A percentile compares a stretch with the other conserved stretches of the same genome.
phyloP scores from a whole-genome alignment of 345 rosid species.

The Abelmoschus esculentus region DNA sequence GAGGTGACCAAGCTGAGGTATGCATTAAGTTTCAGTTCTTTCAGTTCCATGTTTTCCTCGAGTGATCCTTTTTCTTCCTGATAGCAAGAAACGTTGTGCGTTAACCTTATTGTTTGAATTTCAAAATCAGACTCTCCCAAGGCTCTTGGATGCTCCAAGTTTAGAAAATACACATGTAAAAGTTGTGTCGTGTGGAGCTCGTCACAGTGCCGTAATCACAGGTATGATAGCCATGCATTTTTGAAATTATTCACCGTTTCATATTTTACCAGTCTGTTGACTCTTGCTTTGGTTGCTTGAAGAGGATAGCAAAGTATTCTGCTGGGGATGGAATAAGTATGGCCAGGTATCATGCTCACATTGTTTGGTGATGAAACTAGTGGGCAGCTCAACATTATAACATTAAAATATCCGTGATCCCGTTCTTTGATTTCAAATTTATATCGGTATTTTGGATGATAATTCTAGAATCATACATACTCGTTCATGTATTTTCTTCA shows the following conservation, averaged over 20 bases:
- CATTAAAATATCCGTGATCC: neutral
- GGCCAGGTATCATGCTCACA: conserved; percentile 67
- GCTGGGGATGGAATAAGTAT: conserved; percentile 99
- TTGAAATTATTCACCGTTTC: neutral
- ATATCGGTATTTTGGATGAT: neutral
- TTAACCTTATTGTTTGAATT: neutral
- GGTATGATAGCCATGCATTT: conserved; percentile 34
- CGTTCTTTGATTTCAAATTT: neutral
- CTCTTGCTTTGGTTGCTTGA: conserved; percentile 25
- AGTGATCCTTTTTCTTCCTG: neutral
- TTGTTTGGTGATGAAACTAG: neutral
- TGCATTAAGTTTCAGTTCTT: neutral
- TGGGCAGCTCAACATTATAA: neutral
- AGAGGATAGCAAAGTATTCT: conserved; percentile 68
- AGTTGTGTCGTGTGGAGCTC: conserved; percentile 89
- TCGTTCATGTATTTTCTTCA: neutral
- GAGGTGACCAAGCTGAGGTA: conserved; percentile 97
- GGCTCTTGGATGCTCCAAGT: conserved; percentile 78
- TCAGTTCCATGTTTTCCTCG: neutral
- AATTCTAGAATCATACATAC: neutral
- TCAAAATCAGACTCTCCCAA: conserved; percentile 67
- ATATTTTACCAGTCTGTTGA: neutral
- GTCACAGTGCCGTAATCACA: conserved; percentile 69
- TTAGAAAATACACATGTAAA: conserved; percentile 54
- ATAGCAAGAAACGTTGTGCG: neutral